Percentiles rank a stretch among this genome's conserved stretches.
These are phyloP conservation scores for Calendula officinalis DNA, from an alignment of 129 eudicot species.

Conservation along the genomic window DNA sequence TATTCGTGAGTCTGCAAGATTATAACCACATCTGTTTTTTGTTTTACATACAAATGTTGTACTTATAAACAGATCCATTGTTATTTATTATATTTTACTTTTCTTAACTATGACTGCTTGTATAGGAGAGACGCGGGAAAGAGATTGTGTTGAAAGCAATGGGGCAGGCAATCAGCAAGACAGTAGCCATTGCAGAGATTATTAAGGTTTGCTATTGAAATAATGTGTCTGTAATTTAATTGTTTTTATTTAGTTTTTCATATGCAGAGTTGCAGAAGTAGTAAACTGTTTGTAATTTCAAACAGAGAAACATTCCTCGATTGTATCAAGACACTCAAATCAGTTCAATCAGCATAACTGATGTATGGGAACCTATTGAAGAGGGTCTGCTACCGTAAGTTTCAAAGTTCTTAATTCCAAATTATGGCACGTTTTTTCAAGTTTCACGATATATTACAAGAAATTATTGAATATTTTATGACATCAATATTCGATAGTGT, in stretches of 20 bases:
- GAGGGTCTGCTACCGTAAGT: slow-evolving; percentile 96
- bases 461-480: not conserved
- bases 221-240: not conserved
- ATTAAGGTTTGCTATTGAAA: slow-evolving; percentile 50
- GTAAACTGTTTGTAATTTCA: slow-evolving; percentile 1
- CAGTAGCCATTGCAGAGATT: slow-evolving; percentile 83
- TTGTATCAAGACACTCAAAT: slow-evolving; percentile 86
- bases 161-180: slow-evolving; percentile 98
- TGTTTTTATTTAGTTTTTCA: not conserved
- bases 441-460: not conserved
- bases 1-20: not conserved
- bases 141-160: slow-evolving; percentile 91
- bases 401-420: slow-evolving; percentile 9
- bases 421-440: slow-evolving; percentile 1
- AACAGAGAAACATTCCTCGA: slow-evolving; percentile 73
- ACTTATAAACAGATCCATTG: too few species aligned
- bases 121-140: slow-evolving; percentile 63
- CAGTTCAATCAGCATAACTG: slow-evolving; percentile 83
- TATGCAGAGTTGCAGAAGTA: not conserved
- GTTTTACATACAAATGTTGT: too few species aligned
- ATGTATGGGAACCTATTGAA: slow-evolving; percentile 91
- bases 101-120: slow-evolving; percentile 5
- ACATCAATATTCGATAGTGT: too few species aligned
- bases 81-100: too few species aligned
- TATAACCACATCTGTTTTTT: too few species aligned